These are phyloP conservation scores for Fusarium sp. DNA, from an alignment of 2,329 filamentous ascomycete species.

Conservation along the genomic window DNA sequence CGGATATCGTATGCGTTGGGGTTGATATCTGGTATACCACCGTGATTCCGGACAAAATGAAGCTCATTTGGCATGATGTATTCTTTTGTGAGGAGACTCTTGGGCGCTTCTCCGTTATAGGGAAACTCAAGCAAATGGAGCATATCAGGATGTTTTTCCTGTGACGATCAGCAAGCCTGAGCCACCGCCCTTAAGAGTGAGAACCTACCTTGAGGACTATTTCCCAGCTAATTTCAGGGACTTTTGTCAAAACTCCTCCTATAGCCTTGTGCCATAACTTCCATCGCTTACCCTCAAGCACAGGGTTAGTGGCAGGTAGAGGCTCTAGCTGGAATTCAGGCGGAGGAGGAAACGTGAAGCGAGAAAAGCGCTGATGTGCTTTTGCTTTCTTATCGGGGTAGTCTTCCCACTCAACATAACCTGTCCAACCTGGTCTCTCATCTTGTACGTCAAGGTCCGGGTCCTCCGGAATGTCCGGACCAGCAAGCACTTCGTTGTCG, in stretches of 20 bases:
- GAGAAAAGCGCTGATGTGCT: constrained; percentile 63
- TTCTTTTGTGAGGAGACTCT: constrained; percentile 66
- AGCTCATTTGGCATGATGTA: constrained; percentile 70
- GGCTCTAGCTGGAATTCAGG: constrained; percentile 69
- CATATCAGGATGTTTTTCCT: constrained; percentile 71
- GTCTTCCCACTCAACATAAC: constrained; percentile 77
- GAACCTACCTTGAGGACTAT: constrained; percentile 57
- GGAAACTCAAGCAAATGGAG: constrained; percentile 72
- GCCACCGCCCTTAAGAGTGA: not conserved
- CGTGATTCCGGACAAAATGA: constrained; percentile 78
- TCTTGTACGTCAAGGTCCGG: constrained; percentile 42
- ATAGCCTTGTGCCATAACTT: constrained; percentile 70
- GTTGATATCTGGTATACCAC: constrained; percentile 76
- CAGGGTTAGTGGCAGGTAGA: constrained; percentile 68
- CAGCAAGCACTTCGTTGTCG: not conserved
- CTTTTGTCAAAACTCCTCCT: constrained; percentile 52
- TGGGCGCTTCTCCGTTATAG: constrained; percentile 72
- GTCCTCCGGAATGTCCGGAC: constrained; percentile 49
- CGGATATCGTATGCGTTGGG: constrained; percentile 64
- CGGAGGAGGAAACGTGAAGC: constrained; percentile 47
- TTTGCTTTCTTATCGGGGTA: constrained; percentile 75
- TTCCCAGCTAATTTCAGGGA: constrained; percentile 70
- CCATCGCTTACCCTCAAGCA: constrained; percentile 67
- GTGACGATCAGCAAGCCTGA: fast-evolving
- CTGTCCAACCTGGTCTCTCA: constrained; percentile 51